Evolutionary conservation across 768 basidiomycete genomes (phyloP), one percentile per base, ranked within the genome.

Genomic region (Pluteus cervinus): DNA sequence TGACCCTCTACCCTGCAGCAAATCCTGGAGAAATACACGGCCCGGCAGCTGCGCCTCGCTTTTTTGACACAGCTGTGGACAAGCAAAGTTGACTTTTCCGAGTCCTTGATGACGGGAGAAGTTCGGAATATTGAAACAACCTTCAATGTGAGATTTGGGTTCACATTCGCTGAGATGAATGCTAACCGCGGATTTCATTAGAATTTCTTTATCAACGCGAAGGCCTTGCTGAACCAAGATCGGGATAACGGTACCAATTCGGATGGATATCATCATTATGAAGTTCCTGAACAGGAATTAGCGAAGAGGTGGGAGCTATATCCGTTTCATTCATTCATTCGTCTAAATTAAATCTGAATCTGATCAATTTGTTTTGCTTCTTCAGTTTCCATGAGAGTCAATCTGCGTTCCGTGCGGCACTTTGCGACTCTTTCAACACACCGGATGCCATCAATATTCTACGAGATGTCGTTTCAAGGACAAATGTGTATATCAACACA

Each of bases 371-470:
- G 41, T 43, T 45, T 15, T 33, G 29, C 3, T 35, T 28, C 29
- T 45, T 33, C 49, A 96, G 91, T 48, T 67, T 93, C 24, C 71
- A 85, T 46, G 65, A 76, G 37, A 76, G 80, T 32, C 93, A 93
- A 56, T 48, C 71, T 28, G 69, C 74, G 6, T 94, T 99, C 73
- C 80, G 89, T 37, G 69, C 64, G 9, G 87, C 92, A 0, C 79
- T 99, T 32, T 93, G 86, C 61, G 94, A 99, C 58, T 97, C 93
- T 0, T 96, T 98, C 72, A 93, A 98, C 57, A 98, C 96, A 1
- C 90, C 92, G 2, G 71, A 65, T 12, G 93, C 91, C 0, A 59
- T 98, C 16, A 72, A 75, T 48, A 64, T 79, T 39, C 62, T 98
- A 12, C 73, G 85, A 9, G 84, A 92, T 42, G 67, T 98, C 24